Evolutionary conservation across 2,329 filamentous ascomycete genomes (phyloP).

Genomic region (Colletotrichum simmondsii): DNA sequence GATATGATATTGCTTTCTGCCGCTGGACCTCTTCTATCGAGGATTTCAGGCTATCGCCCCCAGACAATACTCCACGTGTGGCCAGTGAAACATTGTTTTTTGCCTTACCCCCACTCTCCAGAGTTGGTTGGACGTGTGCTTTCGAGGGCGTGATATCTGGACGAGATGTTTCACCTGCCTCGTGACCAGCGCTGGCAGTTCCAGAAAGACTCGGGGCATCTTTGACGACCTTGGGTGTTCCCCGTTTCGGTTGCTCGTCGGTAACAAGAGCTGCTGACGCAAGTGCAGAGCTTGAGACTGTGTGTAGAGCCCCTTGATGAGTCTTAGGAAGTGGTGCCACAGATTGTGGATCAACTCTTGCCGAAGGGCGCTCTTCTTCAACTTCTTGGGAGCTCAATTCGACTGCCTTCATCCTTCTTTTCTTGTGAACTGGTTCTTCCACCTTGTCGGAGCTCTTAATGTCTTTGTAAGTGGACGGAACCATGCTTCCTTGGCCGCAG

Average conservation of each 20-base stretch:
- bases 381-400: conserved; percentile 21
- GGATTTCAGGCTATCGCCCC: not conserved
- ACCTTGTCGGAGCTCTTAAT: conserved; percentile 6
- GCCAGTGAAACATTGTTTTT: not conserved
- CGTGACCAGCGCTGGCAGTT: not conserved
- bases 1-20: not conserved
- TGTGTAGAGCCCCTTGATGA: not conserved
- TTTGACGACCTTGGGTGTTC: not conserved
- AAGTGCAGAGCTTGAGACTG: not conserved
- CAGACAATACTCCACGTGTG: not conserved
- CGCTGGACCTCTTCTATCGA: not conserved
- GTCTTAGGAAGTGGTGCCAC: conserved; percentile 3
- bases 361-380: not conserved
- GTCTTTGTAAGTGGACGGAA: conserved; percentile 32
- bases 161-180: not conserved
- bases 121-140: not conserved
- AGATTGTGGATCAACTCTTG: not conserved
- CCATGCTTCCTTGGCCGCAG: conserved; percentile 38
- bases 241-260: not conserved
- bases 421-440: conserved; percentile 17
- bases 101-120: not conserved
- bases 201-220: not conserved
- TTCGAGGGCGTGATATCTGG: not conserved
- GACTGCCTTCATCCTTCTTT: conserved; percentile 41
- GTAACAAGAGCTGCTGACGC: not conserved